phyloP scores from a whole-genome alignment of 495 filamentous ascomycete species.

The Barbatosphaeria neglecta region DNA sequence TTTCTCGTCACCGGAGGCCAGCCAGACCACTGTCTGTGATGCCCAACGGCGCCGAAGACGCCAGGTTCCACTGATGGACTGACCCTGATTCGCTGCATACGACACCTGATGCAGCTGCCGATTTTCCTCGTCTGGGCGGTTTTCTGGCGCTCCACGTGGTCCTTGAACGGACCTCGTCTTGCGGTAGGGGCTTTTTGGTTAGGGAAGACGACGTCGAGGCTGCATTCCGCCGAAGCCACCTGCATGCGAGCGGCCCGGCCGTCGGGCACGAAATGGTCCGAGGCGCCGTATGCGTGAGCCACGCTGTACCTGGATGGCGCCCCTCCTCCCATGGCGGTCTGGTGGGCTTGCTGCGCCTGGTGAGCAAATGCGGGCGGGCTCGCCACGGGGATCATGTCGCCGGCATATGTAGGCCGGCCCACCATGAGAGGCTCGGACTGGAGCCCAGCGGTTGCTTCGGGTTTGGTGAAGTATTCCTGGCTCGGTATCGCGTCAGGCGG shows the following conservation, averaged over 20 bases:
- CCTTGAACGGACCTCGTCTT: slow-evolving; percentile 36
- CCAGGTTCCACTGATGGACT: slow-evolving; percentile 12
- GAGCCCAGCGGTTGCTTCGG: neutral
- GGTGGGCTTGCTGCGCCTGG: neutral
- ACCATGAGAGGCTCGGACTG: neutral
- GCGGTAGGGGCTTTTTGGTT: slow-evolving; percentile 20
- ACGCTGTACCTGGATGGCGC: neutral
- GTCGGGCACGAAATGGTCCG: neutral
- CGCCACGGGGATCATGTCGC: neutral
- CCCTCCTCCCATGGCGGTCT: neutral
- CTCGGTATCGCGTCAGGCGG: slow-evolving; percentile 13
- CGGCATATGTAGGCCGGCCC: neutral
- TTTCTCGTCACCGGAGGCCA: neutral
- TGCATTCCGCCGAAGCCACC: neutral
- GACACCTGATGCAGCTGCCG: slow-evolving; percentile 39
- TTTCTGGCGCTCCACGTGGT: slow-evolving; percentile 27
- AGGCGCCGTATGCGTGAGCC: neutral
- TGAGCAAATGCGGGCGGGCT: neutral
- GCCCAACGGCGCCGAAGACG: neutral
- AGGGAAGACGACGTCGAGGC: slow-evolving; percentile 15
- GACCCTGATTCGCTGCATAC: slow-evolving; percentile 45
- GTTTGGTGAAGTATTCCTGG: slow-evolving; percentile 14
- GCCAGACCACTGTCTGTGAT: neutral
- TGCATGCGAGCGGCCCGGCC: neutral
- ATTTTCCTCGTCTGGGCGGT: slow-evolving; percentile 40